Base-by-base conservation (phyloP, 179 eudicot species). In the Heliamphora pulchella region DNA sequence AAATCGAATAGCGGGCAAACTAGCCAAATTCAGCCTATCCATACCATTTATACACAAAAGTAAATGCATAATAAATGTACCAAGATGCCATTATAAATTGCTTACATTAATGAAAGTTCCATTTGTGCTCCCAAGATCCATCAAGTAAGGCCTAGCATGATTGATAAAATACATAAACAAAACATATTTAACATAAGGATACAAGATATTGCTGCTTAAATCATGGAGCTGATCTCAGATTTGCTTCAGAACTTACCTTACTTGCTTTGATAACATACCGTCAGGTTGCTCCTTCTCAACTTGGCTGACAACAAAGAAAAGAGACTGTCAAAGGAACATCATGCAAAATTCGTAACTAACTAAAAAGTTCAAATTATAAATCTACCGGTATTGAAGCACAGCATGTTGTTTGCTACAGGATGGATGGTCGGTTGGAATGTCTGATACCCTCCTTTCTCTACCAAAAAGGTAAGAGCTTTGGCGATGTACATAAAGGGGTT, bases 61-160 rank as follows among this genome's bases (percentile, higher is more conserved):
- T 4, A 22, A 57, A 65, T 74, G 9, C 66, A 74, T 20, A 67
- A 41, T 50, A 10, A 59, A 69, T 9, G 77, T 43, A 74, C 69
- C 59, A 78, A 18, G 47, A 76, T 47, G 54, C 4, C n/a, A 55
- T 58, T 50, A 48, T 20, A 14, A 55, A 82, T 43, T n/a, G 71
- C 98, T 87, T 84, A 94, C 99, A 82, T 95, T 95, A 76, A 95
- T 65, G 76, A 90, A 96, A 70, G 98, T 96, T 81, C 94, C 93
- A 81, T 96, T 96, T 80, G 99, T 96, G 92, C 99, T 96, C 80
- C 99, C 99, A 59, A 96, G 93, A 81, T 96, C 99, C 99, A 96
- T 96, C 83, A 96, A 66, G 82, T 96, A 96, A 58, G 99, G 99
- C 89, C 99, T 96, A 75, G 14, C 70, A 78, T 63, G 61, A 62